A percentile compares a stretch with the other conserved stretches of the same genome.
phyloP scores from a whole-genome alignment of 1,284 basidiomycete genomes.

The Wallemia hederae region DNA sequence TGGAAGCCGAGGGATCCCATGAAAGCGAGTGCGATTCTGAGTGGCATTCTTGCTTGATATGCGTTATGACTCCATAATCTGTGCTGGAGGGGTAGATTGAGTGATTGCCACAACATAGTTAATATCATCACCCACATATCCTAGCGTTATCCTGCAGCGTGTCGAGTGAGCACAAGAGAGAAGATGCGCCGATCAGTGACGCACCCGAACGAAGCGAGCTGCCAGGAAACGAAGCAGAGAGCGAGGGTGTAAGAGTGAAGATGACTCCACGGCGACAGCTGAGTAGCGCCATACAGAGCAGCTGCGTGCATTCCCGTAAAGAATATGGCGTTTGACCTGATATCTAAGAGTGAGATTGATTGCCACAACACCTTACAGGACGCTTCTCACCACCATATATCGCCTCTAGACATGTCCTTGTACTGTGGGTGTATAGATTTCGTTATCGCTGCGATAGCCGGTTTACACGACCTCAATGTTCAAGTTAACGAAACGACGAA shows the following conservation, averaged over 20 bases:
- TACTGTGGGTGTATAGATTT: too few species aligned
- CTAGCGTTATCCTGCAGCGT: too few species aligned
- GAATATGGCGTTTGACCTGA: constrained; percentile 31
- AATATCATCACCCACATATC: too few species aligned
- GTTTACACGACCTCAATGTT: too few species aligned
- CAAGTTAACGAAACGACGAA: too few species aligned
- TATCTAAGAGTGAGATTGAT: too few species aligned
- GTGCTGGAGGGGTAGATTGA: constrained; percentile 23
- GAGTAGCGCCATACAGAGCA: constrained; percentile 26
- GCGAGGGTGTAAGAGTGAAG: constrained; percentile 23
- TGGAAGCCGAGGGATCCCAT: constrained; percentile 41
- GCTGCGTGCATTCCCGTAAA: constrained; percentile 32
- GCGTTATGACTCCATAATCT: constrained; percentile 42
- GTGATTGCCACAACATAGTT: constrained; percentile 3
- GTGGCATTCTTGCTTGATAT: constrained; percentile 28
- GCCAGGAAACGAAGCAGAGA: constrained; percentile 31
- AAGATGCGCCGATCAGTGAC: constrained; percentile 7
- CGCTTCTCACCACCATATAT: too few species aligned
- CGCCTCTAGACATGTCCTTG: too few species aligned
- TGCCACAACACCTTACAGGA: too few species aligned
- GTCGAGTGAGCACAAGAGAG: not conserved
- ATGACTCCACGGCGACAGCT: constrained; percentile 20
- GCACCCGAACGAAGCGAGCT: constrained; percentile 39
- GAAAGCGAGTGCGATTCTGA: constrained; percentile 29
- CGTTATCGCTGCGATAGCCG: too few species aligned